Evolutionary conservation across 2,329 filamentous ascomycete genomes (phyloP).

Genomic region (Xylariomycetidae sp.): DNA sequence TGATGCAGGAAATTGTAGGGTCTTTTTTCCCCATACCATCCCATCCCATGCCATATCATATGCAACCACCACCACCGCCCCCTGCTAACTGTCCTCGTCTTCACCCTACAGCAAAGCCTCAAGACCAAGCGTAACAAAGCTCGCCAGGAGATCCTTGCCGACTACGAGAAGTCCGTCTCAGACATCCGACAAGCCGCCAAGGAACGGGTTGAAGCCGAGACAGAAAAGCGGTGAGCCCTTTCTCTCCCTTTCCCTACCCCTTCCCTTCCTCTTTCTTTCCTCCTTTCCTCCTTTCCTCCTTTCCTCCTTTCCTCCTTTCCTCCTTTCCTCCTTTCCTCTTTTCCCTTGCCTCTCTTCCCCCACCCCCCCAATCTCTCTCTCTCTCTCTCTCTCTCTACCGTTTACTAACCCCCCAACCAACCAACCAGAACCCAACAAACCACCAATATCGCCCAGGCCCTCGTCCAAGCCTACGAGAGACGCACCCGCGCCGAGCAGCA

Average conservation of each 20-base stretch:
- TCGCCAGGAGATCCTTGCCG: constrained; percentile 12
- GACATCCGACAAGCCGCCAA: no score
- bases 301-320: not conserved
- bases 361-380: not conserved
- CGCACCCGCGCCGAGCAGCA: constrained; percentile 10
- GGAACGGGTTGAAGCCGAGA: no score
- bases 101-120: constrained; percentile 13
- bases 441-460: no score
- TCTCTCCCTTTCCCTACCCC: not conserved
- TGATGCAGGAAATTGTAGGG: constrained; percentile 22
- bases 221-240: not conserved
- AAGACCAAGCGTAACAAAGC: constrained; percentile 12
- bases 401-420: constrained; percentile 2
- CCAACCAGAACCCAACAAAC: no score
- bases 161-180: constrained; percentile 13
- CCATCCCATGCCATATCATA: not conserved
- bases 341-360: not conserved
- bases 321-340: not conserved
- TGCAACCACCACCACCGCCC: no score
- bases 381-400: not conserved
- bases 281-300: not conserved
- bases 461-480: constrained; percentile 9
- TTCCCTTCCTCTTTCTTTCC: not conserved
- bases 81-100: constrained; percentile 7
- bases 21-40: not conserved